A percentile compares a stretch with the other conserved stretches of the same genome.
Evolutionary conservation across 768 basidiomycete species (phyloP).

Genomic region (Suillus sp.): DNA sequence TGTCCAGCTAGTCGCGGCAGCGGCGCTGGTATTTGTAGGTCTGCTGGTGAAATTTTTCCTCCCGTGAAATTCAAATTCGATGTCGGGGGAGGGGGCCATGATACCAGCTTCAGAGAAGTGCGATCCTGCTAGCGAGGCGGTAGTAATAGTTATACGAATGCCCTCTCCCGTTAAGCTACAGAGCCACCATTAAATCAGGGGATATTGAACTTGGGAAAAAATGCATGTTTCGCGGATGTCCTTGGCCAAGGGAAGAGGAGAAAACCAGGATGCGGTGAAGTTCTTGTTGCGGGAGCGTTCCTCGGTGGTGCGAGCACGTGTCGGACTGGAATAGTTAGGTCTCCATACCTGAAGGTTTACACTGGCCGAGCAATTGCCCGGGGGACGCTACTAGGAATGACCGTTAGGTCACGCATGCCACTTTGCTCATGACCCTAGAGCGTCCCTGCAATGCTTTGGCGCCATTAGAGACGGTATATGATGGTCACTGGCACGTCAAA

Average conservation of each 20-base stretch:
- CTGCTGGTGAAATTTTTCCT: neutral
- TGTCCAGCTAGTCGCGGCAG: neutral
- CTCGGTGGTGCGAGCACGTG: neutral
- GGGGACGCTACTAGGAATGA: neutral
- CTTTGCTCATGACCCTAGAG: neutral
- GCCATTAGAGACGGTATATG: neutral
- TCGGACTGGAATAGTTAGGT: neutral
- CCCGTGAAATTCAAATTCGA: neutral
- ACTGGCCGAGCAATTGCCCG: neutral
- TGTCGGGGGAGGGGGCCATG: neutral
- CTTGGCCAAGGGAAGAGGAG: neutral
- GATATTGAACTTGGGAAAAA: neutral
- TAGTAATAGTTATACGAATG: neutral
- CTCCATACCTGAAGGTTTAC: neutral
- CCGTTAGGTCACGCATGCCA: neutral
- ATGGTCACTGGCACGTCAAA: neutral
- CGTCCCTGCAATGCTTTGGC: neutral
- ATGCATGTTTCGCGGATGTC: neutral
- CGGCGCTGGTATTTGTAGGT: neutral
- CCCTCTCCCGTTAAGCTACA: neutral
- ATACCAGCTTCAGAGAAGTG: neutral
- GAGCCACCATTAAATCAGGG: neutral
- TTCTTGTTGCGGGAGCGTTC: too few species aligned
- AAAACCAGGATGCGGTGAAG: too few species aligned
- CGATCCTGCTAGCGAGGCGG: neutral